Percentiles rank a stretch among this genome's conserved stretches.
Evolutionary conservation across 768 basidiomycete species (phyloP).

Genomic region (Daedaleopsis nitida): DNA sequence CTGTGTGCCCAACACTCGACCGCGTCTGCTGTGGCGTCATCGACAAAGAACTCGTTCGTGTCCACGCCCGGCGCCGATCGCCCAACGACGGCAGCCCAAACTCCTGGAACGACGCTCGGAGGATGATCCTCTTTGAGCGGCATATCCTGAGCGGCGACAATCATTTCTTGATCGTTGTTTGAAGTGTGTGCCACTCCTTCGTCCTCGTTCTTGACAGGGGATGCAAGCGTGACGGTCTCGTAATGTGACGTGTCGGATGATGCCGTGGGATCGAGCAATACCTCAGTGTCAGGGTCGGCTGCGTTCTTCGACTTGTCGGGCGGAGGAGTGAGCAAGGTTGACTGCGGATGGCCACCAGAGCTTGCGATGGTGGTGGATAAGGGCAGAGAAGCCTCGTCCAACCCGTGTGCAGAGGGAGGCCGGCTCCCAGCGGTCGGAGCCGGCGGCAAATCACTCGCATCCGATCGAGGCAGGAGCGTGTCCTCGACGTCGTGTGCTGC

Average conservation of each 20-base stretch:
- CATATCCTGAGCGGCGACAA: neutral
- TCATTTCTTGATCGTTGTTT: neutral
- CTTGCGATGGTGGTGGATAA: neutral
- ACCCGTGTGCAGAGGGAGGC: neutral
- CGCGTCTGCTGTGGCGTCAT: constrained; percentile 17
- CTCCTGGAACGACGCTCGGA: constrained; percentile 12
- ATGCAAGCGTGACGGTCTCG: neutral
- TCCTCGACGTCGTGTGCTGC: neutral
- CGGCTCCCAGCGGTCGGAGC: constrained; percentile 1
- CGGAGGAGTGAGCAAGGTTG: neutral
- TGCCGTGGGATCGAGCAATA: neutral
- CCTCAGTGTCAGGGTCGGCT: neutral
- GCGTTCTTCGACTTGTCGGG: neutral
- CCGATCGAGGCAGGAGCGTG: neutral
- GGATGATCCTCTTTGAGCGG: neutral
- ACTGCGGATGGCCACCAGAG: neutral
- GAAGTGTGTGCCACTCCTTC: neutral
- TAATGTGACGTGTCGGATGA: constrained; percentile 9
- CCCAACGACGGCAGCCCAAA: constrained; percentile 20
- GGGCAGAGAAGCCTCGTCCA: neutral
- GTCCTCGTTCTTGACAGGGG: neutral
- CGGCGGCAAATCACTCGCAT: neutral
- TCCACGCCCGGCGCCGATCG: constrained; percentile 7
- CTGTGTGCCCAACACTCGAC: constrained; percentile 17
- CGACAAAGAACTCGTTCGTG: constrained; percentile 20